phyloP scores from a whole-genome alignment of 805 yeast genomes.

The Hanseniaspora lachancei region DNA sequence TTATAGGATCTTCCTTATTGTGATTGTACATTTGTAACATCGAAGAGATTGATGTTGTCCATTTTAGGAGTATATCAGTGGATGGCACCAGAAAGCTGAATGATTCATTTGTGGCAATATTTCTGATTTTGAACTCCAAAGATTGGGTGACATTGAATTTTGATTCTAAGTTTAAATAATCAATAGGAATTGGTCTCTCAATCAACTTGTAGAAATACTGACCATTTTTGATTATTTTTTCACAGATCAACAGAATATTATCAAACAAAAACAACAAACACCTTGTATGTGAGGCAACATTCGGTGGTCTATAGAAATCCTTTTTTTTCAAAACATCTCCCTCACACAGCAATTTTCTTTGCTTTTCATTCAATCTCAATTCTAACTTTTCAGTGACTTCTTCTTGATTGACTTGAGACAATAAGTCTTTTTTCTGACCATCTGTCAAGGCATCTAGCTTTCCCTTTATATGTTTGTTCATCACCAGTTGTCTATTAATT shows the following conservation, averaged over 20 bases:
- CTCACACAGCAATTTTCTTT: conserved; percentile 42
- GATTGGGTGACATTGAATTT: conserved; percentile 22
- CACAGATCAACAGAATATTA: conserved; percentile 55
- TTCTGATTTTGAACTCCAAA: conserved; percentile 37
- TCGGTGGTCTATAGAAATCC: conserved; percentile 48
- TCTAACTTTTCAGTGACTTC: conserved; percentile 24
- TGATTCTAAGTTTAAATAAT: conserved; percentile 41
- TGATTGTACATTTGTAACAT: conserved; percentile 34
- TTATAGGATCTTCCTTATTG: conserved; percentile 33
- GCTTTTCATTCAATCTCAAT: conserved; percentile 39
- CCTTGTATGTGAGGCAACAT: conserved; percentile 20
- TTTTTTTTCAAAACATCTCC: conserved; percentile 51
- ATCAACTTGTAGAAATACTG: conserved; percentile 30
- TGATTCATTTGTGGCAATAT: conserved; percentile 44
- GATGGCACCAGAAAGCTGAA: conserved; percentile 39
- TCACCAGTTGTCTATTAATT: conserved; percentile 30
- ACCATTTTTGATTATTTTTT: conserved; percentile 34
- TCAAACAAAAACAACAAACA: conserved; percentile 50
- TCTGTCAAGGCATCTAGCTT: background rate
- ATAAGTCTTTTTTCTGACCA: background rate
- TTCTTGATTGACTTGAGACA: background rate
- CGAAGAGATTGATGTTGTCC: conserved; percentile 41
- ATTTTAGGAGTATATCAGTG: conserved; percentile 39
- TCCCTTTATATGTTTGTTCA: conserved; percentile 19
- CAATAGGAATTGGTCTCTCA: conserved; percentile 51